Percentiles rank a stretch among this genome's conserved stretches.
Conservation (phyloP, 2,329 filamentous ascomycete species). For the Alternaria rosae region DNA sequence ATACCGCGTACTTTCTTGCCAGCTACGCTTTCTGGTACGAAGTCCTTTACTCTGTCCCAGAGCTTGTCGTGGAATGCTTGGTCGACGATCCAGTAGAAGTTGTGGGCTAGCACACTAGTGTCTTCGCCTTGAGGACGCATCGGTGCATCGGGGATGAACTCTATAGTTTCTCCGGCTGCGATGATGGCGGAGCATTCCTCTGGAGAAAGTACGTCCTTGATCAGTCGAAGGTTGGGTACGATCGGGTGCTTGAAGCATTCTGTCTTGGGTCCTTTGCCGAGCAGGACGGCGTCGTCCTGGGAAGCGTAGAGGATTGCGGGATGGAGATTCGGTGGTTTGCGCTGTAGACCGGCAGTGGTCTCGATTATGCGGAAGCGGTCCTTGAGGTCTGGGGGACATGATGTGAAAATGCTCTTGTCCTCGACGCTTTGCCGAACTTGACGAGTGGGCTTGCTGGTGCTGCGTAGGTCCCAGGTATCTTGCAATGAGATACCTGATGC, state of each 20-base stretch:
- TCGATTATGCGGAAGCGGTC: constrained; percentile 66
- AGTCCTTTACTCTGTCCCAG: constrained; percentile 67
- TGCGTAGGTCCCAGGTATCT: constrained; percentile 67
- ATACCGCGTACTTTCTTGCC: constrained; percentile 68
- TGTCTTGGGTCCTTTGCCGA: constrained; percentile 58
- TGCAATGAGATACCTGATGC: constrained; percentile 63
- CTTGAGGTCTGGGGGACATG: constrained; percentile 28
- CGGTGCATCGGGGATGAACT: constrained; percentile 72
- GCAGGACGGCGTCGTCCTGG: constrained; percentile 62
- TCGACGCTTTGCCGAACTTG: constrained; percentile 65
- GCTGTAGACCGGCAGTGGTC: constrained; percentile 64
- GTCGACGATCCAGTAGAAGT: constrained; percentile 77
- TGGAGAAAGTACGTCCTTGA: constrained; percentile 66
- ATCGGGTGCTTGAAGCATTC: constrained; percentile 66
- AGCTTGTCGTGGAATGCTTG: constrained; percentile 67
- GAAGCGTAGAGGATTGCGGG: constrained; percentile 71
- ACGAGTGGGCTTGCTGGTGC: constrained; percentile 49
- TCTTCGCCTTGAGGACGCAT: constrained; percentile 69
- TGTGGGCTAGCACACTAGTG: constrained; percentile 71
- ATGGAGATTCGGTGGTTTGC: constrained; percentile 74
- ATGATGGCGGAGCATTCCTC: constrained; percentile 72
- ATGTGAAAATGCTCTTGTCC: constrained; percentile 58
- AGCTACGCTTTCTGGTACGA: constrained; percentile 63
- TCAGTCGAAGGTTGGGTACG: constrained; percentile 68
- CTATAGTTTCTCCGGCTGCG: constrained; percentile 69